Base-by-base conservation (phyloP, 768 basidiomycete genomes). In the Mycena albidolilacea region DNA sequence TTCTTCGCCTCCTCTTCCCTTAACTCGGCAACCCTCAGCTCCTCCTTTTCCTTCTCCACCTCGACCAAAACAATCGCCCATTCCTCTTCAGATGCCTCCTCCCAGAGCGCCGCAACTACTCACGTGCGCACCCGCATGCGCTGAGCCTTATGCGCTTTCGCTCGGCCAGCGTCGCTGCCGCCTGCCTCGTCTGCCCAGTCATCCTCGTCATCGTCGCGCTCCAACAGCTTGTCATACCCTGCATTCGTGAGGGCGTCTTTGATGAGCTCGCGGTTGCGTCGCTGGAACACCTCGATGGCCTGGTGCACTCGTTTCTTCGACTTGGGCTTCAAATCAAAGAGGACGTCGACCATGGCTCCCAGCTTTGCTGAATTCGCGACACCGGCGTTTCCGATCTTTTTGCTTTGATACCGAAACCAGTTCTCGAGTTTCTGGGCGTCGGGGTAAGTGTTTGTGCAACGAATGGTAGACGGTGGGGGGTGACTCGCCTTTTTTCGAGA, bases 251-350 rank as follows among this genome's bases (percentile, higher is more conserved):
- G 21, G 23, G 6, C 11, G 0, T 12, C 19, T 0, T n/a, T 19
- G 9, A 71, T 59, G 0, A 30, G 10, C 12, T 60, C 38, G 15
- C 11, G 35, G 48, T 71, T 61, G 7, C 39, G 64, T 12, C 23
- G 52, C 59, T 71, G 70, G 50, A 65, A 71, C 2, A 71, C 11
- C 14, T 71, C 58, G 58, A 71, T 61, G 0, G 64, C 21, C 41
- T 71, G 64, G 59, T 66, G 70, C 0, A 35, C 70, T 19, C 64
- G 70, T 1, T 7, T 48, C 3, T 41, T 50, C 5, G n/a, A 5
- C 65, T 71, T 14, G 70, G 37, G 4, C 10, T 10, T 39, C 19
- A 30, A 5, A 1, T 65, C 59, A 50, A 71, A 71, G n/a, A 71
- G 4, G 1, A 4, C 7, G 5, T 41, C n/a, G 6, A 64, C 6